Conservation (phyloP, 139 green algal species). For the Chlorella sp. region DNA sequence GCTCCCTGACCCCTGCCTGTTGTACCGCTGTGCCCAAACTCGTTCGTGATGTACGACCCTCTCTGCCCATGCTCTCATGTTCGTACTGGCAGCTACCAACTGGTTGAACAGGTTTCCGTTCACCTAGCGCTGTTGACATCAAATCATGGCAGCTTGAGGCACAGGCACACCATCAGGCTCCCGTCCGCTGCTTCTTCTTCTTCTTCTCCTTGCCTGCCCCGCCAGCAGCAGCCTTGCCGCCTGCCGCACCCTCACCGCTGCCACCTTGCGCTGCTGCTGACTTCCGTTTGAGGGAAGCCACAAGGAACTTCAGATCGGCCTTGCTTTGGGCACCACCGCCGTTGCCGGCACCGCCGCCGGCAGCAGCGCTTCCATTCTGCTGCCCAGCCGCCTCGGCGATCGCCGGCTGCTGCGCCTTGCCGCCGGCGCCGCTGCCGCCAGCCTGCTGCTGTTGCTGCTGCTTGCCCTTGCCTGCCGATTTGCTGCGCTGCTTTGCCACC, state of each 20-base stretch:
- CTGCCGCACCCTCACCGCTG: not conserved
- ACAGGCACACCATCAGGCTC: not conserved
- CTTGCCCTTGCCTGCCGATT: not conserved
- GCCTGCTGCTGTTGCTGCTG: not conserved
- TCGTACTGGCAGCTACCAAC: not conserved
- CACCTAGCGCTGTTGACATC: not conserved
- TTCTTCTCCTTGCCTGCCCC: not conserved
- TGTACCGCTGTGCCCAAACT: no score
- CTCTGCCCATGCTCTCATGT: not conserved
- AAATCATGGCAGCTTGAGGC: not conserved
- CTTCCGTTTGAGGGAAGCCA: slow-evolving; percentile 80
- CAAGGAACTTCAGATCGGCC: slow-evolving; percentile 68
- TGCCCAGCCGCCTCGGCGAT: not conserved
- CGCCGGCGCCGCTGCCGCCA: not conserved
- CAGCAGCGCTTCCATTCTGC: not conserved
- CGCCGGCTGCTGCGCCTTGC: not conserved
- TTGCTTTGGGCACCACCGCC: slow-evolving; percentile 7
- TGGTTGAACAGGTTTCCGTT: not conserved
- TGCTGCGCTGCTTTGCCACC: slow-evolving; percentile 29
- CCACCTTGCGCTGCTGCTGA: slow-evolving; percentile 9
- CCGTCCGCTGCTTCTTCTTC: slow-evolving; percentile 9
- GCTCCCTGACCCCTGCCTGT: no score
- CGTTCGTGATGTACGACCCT: no score
- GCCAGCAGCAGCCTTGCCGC: not conserved
- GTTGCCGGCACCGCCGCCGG: not conserved